A percentile compares a stretch with the other conserved stretches of the same genome.
These are phyloP conservation scores for Monilinia aucupariae DNA, from an alignment of 2,329 filamentous ascomycete species.

Conservation along the genomic window DNA sequence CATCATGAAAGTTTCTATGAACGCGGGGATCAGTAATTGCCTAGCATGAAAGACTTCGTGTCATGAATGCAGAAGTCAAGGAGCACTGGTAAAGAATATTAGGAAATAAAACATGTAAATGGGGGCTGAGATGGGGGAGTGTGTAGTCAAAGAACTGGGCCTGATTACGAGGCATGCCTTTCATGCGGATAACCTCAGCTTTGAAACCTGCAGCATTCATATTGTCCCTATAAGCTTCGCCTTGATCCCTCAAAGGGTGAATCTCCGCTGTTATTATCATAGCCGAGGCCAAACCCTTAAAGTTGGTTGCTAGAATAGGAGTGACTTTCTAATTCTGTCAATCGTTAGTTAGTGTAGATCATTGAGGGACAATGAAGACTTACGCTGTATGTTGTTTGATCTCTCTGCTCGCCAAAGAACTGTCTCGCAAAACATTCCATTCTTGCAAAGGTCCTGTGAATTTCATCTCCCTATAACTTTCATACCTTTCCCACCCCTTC, in stretches of 20 bases:
- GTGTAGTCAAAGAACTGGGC: not conserved
- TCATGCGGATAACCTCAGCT: constrained; percentile 20
- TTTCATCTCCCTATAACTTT: constrained; percentile 23
- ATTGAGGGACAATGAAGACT: not conserved
- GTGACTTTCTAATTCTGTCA: constrained; percentile 20
- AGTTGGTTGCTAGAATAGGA: constrained; percentile 31
- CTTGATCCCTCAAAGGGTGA: constrained; percentile 37
- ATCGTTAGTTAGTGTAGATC: not conserved
- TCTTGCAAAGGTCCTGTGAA: constrained; percentile 19
- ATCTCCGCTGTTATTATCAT: constrained; percentile 37
- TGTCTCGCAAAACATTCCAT: constrained; percentile 23
- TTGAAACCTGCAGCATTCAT: constrained; percentile 21
- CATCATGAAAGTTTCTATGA: constrained; percentile 22
- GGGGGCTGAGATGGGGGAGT: not conserved
- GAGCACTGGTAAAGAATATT: not conserved
- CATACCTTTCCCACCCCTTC: constrained; percentile 18
- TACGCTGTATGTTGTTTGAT: constrained; percentile 7
- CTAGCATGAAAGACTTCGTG: not conserved
- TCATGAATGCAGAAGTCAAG: not conserved
- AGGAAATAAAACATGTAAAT: not conserved
- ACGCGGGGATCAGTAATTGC: not conserved
- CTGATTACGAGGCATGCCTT: constrained; percentile 20
- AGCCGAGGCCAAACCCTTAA: constrained; percentile 30
- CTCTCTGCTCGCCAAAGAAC: constrained; percentile 20
- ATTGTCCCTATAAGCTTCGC: constrained; percentile 27